Base-by-base conservation (phyloP, 768 basidiomycete genomes). In the Pulveroboletus ravenelii region DNA sequence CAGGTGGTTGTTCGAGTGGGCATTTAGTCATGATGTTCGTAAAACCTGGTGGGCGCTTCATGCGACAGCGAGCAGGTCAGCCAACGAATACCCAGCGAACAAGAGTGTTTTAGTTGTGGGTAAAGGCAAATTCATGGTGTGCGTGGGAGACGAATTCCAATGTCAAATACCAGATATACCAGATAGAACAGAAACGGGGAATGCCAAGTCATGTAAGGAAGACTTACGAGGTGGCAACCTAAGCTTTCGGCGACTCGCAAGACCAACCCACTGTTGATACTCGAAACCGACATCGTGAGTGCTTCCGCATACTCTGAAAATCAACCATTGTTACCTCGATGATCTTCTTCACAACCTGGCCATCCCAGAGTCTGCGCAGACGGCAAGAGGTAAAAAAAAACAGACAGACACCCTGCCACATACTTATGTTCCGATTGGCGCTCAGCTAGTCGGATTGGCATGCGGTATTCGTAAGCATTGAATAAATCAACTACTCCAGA, bases 21-120 rank as follows among this genome's bases (percentile, higher is more conserved):
- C 48, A 41, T 59, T 37, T 48, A 8, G 45, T 50, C 62, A 65
- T 63, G 41, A 57, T 5, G 48, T 47, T 62, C 62, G 50, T 59
- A 15, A 55, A 54, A 52, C 30, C 51, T 53, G 53, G 57, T 10
- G 47, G 42, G 44, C 29, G 27, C 60, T 64, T 52, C 34, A 32
- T 39, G 41, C 12, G 20, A 40, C 10, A 34, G 45, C 30, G 48
- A 41, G 39, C 5, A 36, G 27, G 35, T 29, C 18, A 27, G 25
- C 25, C 25, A 27, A 41, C 31, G 8, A 34, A 45, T 34, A 13
- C 52, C 48, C 27, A 37, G 38, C 12, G 34, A 17, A 53, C 38
- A 41, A 55, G 35, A 35, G 30, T 43, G 45, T 45, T 53, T 39
- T 40, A n/a, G 48, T 45, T 36, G n/a, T 7, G 18, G 48, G 47